Evolutionary conservation across 345 rosid species (phyloP).

Genomic region (Combretum micranthum): DNA sequence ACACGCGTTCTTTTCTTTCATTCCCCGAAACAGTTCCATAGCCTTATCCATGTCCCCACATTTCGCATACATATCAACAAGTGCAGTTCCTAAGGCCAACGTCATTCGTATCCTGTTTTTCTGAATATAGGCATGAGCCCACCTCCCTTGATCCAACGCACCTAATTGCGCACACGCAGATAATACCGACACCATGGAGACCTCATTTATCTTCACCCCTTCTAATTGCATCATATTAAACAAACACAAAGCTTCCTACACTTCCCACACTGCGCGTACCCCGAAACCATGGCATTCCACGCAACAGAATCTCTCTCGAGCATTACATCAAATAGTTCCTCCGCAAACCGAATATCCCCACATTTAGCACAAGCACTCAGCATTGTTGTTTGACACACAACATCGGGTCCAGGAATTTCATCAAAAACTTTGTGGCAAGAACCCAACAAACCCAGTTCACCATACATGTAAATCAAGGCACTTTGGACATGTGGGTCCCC

Average conservation of each 20-base stretch:
- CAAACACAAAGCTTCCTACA: constrained; percentile 36
- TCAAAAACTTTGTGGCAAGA: constrained; percentile 35
- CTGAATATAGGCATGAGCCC: constrained; percentile 54
- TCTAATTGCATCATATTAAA: constrained; percentile 58
- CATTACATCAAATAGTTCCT: constrained; percentile 52
- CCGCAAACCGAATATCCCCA: constrained; percentile 38
- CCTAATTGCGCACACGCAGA: constrained; percentile 60
- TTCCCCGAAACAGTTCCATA: constrained; percentile 44
- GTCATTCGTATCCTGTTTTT: constrained; percentile 39
- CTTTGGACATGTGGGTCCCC: constrained; percentile 49
- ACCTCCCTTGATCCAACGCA: constrained; percentile 54
- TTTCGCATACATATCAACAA: constrained; percentile 58
- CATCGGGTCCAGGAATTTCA: constrained; percentile 35
- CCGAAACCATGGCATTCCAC: constrained; percentile 61
- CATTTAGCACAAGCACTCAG: constrained; percentile 55
- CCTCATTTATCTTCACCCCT: constrained; percentile 46
- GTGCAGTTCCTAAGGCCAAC: constrained; percentile 43
- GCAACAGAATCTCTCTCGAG: constrained; percentile 42
- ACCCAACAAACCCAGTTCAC: constrained; percentile 36
- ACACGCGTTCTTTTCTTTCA: constrained; percentile 51
- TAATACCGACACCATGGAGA: constrained; percentile 46
- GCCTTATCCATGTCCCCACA: constrained; percentile 48
- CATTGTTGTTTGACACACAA: constrained; percentile 58
- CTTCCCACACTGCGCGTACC: constrained; percentile 42
- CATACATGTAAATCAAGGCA: constrained; percentile 48